phyloP scores from a whole-genome alignment of 768 basidiomycete genomes.

The Kwoniella dendrophila region DNA sequence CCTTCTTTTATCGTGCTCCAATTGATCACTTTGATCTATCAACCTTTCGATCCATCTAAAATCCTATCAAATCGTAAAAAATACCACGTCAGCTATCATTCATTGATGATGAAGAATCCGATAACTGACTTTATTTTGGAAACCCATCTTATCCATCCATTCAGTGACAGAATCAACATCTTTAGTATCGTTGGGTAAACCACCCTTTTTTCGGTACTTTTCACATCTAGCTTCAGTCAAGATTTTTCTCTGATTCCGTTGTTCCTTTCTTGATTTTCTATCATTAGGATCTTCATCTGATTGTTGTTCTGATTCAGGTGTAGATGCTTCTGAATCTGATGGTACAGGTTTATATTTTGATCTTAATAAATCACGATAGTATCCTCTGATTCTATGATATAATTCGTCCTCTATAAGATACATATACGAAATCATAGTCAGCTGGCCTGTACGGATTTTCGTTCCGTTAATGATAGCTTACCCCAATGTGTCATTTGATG shows the following conservation, averaged over 20 bases:
- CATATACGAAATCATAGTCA: not conserved
- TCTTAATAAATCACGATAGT: conserved; percentile 47
- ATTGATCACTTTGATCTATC: conserved; percentile 18
- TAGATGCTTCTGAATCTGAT: conserved; percentile 32
- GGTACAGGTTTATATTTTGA: conserved; percentile 55
- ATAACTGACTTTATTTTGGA: conserved; percentile 40
- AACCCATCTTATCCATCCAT: conserved; percentile 49
- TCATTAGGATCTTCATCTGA: conserved; percentile 28
- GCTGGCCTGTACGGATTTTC: no score
- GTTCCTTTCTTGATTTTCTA: conserved; percentile 6
- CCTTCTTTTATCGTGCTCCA: conserved; percentile 37
- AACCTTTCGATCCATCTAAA: conserved; percentile 38
- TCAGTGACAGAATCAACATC: conserved; percentile 47
- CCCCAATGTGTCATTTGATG: conserved; percentile 54
- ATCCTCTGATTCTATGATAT: conserved; percentile 33
- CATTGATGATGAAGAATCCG: not conserved
- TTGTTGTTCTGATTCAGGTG: conserved; percentile 15
- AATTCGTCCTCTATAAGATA: conserved; percentile 34
- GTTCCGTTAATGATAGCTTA: no score
- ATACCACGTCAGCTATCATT: not conserved
- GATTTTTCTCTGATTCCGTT: conserved; percentile 4
- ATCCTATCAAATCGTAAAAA: conserved; percentile 22
- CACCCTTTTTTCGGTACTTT: conserved; percentile 12
- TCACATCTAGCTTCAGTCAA: conserved; percentile 24
- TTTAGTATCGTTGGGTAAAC: conserved; percentile 23